Conservation (phyloP, 1,139 yeast species). For the Debaryomyces subglobosus region DNA sequence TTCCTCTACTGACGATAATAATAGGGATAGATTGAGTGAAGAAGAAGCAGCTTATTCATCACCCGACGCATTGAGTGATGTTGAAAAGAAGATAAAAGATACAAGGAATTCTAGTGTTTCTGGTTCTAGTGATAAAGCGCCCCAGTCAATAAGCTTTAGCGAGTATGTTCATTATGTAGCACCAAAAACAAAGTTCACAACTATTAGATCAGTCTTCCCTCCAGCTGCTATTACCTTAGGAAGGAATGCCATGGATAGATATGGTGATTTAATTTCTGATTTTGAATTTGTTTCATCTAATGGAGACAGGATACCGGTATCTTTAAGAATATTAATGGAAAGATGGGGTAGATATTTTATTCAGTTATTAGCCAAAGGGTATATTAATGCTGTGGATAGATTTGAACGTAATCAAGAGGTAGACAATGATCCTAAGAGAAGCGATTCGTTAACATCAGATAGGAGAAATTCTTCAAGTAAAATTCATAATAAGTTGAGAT, state of each 20-base stretch:
- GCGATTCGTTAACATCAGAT: slow-evolving; percentile 8
- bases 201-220: slow-evolving; percentile 70
- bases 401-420: slow-evolving; percentile 39
- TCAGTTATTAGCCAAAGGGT: slow-evolving; percentile 60
- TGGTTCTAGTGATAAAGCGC: slow-evolving; percentile 16
- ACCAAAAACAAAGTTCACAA: slow-evolving; percentile 66
- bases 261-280: slow-evolving; percentile 65
- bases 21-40: slow-evolving; percentile 16
- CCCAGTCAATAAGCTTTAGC: slow-evolving; percentile 50
- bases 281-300: slow-evolving; percentile 69
- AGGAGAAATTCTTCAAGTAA: slow-evolving; percentile 11
- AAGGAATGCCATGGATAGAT: slow-evolving; percentile 70
- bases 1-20: slow-evolving; percentile 23
- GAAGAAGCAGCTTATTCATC: slow-evolving; percentile 14
- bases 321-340: slow-evolving; percentile 60
- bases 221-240: slow-evolving; percentile 78
- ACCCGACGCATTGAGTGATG: slow-evolving; percentile 15
- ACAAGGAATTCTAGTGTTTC: slow-evolving; percentile 21
- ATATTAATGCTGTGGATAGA: slow-evolving; percentile 58
- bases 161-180: slow-evolving; percentile 79
- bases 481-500: slow-evolving; percentile 15
- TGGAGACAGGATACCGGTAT: slow-evolving; percentile 67
- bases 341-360: slow-evolving; percentile 79
- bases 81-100: slow-evolving; percentile 6
- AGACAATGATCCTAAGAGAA: slow-evolving; percentile 2